Percentiles rank a stretch among this genome's conserved stretches.
Conservation (phyloP, 441 rosid genomes). For the Erodium texanum region DNA sequence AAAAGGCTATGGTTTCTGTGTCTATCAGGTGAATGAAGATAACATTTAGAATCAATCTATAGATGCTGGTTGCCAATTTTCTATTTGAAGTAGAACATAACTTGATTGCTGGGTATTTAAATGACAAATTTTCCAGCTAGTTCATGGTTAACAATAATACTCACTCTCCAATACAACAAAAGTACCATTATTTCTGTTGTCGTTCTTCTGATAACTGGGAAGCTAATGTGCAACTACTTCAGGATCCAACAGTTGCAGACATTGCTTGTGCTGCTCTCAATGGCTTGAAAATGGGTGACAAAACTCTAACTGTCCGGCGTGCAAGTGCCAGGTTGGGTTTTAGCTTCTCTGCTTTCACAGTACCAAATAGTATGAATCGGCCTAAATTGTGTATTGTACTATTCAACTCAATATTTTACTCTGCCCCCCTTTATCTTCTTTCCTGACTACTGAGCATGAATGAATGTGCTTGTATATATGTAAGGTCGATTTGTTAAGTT, state of each 20-base stretch:
- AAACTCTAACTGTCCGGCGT: conserved; percentile 29
- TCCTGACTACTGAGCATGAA: background rate
- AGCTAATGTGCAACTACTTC: conserved; percentile 13
- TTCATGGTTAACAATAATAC: background rate
- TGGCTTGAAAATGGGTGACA: conserved; percentile 34
- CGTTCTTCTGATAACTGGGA: background rate
- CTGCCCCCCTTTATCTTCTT: background rate
- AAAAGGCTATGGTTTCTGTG: conserved; percentile 30
- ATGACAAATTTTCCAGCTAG: background rate
- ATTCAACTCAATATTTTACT: background rate
- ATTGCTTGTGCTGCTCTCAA: conserved; percentile 33
- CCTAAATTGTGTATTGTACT: background rate
- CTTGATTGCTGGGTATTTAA: background rate
- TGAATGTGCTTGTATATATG: background rate
- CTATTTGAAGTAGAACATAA: conserved; percentile 3
- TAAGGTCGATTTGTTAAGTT: background rate
- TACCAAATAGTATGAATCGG: background rate
- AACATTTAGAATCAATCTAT: background rate
- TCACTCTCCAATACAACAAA: background rate
- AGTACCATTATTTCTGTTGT: background rate
- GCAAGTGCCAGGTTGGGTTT: conserved; percentile 25
- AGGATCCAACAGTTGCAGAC: conserved; percentile 29
- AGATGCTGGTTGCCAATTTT: background rate
- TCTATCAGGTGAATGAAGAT: conserved; percentile 20
- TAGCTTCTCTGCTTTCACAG: background rate